A percentile compares a stretch with the other conserved stretches of the same genome.
Conservation (phyloP, 2,329 filamentous ascomycete species). For the Colletotrichum chlorophyti region DNA sequence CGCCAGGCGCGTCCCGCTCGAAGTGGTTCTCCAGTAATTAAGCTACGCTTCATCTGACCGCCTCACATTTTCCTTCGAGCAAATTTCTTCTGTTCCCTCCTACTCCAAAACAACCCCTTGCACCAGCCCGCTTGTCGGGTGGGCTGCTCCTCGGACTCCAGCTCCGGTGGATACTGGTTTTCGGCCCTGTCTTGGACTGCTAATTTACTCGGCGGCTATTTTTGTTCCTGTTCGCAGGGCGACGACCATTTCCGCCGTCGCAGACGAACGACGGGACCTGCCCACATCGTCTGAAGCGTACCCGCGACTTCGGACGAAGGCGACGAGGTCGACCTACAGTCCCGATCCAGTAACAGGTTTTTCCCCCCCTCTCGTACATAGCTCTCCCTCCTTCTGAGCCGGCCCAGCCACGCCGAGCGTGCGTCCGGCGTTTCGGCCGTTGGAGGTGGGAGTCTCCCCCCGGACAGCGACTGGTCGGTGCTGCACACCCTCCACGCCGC, state of each 20-base stretch:
- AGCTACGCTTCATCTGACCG: too few relatives aligned
- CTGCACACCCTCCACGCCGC: slow-evolving; percentile 1
- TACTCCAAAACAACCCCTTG: too few relatives aligned
- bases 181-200: background rate
- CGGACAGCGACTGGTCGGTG: slow-evolving; percentile 4
- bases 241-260: too few relatives aligned
- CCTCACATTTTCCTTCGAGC: background rate
- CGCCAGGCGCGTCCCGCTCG: background rate
- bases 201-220: too few relatives aligned
- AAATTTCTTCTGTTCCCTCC: background rate
- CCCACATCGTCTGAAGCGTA: too few relatives aligned
- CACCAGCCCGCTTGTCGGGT: too few relatives aligned
- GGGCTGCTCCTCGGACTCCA: too few relatives aligned
- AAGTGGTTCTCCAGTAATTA: slow-evolving; percentile 3
- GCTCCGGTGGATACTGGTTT: too few relatives aligned
- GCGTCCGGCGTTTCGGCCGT: slow-evolving; percentile 6
- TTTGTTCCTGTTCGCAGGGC: too few relatives aligned
- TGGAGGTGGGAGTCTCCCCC: background rate
- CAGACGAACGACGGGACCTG: too few relatives aligned
- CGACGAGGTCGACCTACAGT: background rate
- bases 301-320: background rate
- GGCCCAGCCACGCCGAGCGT: background rate
- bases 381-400: background rate
- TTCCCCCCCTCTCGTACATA: background rate
- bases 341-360: too few relatives aligned